Evolutionary conservation across 2,329 filamentous ascomycete species (phyloP).

Genomic region (Celoporthe dispersa): DNA sequence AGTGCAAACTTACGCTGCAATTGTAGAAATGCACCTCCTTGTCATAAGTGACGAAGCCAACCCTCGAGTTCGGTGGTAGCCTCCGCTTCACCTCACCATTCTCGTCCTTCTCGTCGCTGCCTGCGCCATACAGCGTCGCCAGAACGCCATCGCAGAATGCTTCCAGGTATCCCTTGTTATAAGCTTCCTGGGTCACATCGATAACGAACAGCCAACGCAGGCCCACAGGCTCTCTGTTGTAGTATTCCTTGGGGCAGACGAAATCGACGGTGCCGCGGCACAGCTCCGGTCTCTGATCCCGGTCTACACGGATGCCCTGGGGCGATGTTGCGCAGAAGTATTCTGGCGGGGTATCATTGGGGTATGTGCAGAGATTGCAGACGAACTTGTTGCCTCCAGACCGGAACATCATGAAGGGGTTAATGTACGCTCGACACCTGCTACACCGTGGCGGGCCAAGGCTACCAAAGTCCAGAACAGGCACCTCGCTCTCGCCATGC

Average conservation of each 20-base stretch:
- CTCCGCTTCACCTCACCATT: constrained; percentile 59
- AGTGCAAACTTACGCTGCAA: constrained; percentile 66
- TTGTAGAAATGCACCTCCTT: constrained; percentile 99
- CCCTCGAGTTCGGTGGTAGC: constrained; percentile 79
- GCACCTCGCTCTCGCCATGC: constrained; percentile 83
- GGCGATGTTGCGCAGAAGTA: constrained; percentile 93
- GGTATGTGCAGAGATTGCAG: constrained; percentile 97
- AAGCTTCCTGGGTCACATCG: constrained; percentile 89
- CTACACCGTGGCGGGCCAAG: constrained; percentile 87
- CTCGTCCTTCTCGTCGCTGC: constrained; percentile 54
- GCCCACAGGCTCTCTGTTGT: constrained; percentile 90
- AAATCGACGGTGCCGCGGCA: constrained; percentile 94
- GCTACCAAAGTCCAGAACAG: constrained; percentile 94
- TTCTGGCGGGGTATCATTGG: constrained; percentile 89
- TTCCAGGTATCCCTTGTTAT: constrained; percentile 88
- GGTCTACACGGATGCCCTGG: constrained; percentile 83
- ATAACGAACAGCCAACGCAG: constrained; percentile 89
- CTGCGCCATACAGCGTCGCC: constrained; percentile 78
- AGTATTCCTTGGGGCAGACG: constrained; percentile 97
- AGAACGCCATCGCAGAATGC: constrained; percentile 89
- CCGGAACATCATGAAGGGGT: constrained; percentile 98
- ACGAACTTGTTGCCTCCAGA: constrained; percentile 95
- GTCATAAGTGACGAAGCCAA: constrained; percentile 95
- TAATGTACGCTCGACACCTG: constrained; percentile 94
- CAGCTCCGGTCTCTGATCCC: constrained; percentile 86